Conservation (phyloP, 192 early-diverging fungal species). For the Coemansia sp. region DNA sequence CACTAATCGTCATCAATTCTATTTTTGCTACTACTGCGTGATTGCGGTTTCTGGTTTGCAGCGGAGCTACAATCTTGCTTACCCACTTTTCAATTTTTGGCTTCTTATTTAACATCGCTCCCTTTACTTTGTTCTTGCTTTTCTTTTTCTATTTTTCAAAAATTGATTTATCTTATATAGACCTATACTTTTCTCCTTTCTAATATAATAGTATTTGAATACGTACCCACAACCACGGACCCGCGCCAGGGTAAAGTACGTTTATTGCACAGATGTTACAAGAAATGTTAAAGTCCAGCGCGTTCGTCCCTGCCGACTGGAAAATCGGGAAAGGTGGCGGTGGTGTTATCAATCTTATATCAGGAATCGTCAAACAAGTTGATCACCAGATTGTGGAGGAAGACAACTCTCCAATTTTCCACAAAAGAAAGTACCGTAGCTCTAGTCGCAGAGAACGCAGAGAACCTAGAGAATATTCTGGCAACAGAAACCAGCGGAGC, state of each 20-base stretch:
- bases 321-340: constrained; percentile 21
- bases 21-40: background rate
- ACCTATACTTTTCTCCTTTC: background rate
- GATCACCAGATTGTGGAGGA: constrained; percentile 23
- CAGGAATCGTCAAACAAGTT: constrained; percentile 33
- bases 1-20: background rate
- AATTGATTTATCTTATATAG: constrained; percentile 1
- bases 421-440: background rate
- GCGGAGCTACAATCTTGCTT: constrained; percentile 6
- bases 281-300: constrained; percentile 37
- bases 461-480: background rate
- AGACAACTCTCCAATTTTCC: background rate
- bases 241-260: constrained; percentile 1
- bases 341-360: constrained; percentile 27
- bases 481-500: background rate
- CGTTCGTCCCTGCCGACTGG: constrained; percentile 37
- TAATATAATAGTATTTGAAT: background rate
- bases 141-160: constrained; percentile 2
- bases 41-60: background rate
- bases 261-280: background rate
- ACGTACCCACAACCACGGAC: constrained; percentile 1
- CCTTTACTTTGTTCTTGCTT: background rate
- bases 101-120: background rate
- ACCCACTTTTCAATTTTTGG: constrained; percentile 4
- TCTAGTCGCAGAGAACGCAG: background rate